Evolutionary conservation across 1,284 basidiomycete species (phyloP), one percentile per base, ranked within the genome.

Genomic region (Fomes fomentarius): DNA sequence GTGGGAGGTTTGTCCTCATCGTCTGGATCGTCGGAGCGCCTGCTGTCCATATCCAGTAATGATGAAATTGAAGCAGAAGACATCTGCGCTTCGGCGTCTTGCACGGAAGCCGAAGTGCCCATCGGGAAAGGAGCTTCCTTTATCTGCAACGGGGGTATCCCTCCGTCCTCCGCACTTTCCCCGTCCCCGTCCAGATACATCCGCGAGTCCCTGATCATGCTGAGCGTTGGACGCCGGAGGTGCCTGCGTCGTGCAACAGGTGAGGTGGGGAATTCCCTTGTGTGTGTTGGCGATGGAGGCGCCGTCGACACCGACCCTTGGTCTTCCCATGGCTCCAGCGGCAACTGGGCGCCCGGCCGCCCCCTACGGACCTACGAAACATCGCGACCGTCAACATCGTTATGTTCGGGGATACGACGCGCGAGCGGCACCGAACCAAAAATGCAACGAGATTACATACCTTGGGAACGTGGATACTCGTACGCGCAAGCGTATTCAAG

Each of bases 381-480:
- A 26, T 31, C 21, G 33, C 50, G 48, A 42, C 46, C 41, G 55
- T 59, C 52, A 52, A 57, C 56, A 51, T 59, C 54, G 50, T 12
- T 35, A 51, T 28, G 46, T 56, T 38, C 7, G 11, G 28, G 28
- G 44, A 21, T 47, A 19, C 33, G 31, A 46, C 24, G 38, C 46
- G 33, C 48, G 31, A 44, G 56, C 47, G 45, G 47, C 54, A 42
- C 60, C 45, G 15, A 24, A 46, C 28, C 48, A 50, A 15, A 25
- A 22, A 24, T 22, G 6, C 17, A 55, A 9, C 22, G 43, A 49
- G 49, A 41, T 40, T 22, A 66, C 73, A 50, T 61, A 85, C 87
- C 80, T 84, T 87, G 59, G 76, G 80, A 6, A 79, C 74, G 9
- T 77, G 73, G 17, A 84, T 66, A 61, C 82, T 80, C 72, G 81